Percentiles rank a stretch among this genome's conserved stretches.
phyloP scores from a whole-genome alignment of 768 basidiomycete genomes.

The Tephrocybe sp. region DNA sequence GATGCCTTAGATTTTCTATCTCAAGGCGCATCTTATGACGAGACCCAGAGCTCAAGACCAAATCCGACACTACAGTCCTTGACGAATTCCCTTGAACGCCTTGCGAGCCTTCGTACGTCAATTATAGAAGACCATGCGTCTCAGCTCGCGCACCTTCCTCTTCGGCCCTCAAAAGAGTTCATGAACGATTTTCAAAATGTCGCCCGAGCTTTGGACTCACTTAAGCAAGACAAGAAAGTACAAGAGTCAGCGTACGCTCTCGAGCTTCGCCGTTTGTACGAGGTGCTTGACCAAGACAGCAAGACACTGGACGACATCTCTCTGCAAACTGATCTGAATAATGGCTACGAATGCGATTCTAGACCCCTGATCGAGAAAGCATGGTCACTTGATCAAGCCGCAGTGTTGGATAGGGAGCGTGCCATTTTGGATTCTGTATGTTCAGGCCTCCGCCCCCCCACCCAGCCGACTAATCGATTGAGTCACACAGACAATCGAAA shows the following conservation, averaged over 20 bases:
- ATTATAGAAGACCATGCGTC: slow-evolving; percentile 6
- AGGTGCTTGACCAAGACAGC: slow-evolving; percentile 3
- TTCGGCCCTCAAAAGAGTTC: slow-evolving; percentile 1
- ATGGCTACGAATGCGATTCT: slow-evolving; percentile 19
- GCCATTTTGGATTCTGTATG: slow-evolving; percentile 26
- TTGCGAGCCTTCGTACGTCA: slow-evolving; percentile 14
- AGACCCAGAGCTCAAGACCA: background rate
- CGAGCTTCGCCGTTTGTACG: slow-evolving; percentile 12
- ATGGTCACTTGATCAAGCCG: slow-evolving; percentile 30
- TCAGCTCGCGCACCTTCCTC: slow-evolving; percentile 3
- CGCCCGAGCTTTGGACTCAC: background rate
- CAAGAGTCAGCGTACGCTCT: slow-evolving; percentile 15
- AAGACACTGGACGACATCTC: background rate
- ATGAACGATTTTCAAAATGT: slow-evolving; percentile 1
- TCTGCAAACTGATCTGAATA: slow-evolving; percentile 3
- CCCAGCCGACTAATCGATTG: background rate
- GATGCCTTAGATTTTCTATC: slow-evolving; percentile 12
- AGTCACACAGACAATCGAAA: slow-evolving; percentile 16
- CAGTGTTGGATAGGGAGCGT: slow-evolving; percentile 22
- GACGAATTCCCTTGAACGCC: slow-evolving; percentile 4
- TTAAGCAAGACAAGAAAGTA: background rate
- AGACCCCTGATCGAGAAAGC: slow-evolving; percentile 26
- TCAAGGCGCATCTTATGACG: background rate
- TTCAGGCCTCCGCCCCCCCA: background rate
- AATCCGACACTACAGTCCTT: background rate